phyloP scores from a whole-genome alignment of 352 stramenopile species.

The Globisporangium apiculatum region DNA sequence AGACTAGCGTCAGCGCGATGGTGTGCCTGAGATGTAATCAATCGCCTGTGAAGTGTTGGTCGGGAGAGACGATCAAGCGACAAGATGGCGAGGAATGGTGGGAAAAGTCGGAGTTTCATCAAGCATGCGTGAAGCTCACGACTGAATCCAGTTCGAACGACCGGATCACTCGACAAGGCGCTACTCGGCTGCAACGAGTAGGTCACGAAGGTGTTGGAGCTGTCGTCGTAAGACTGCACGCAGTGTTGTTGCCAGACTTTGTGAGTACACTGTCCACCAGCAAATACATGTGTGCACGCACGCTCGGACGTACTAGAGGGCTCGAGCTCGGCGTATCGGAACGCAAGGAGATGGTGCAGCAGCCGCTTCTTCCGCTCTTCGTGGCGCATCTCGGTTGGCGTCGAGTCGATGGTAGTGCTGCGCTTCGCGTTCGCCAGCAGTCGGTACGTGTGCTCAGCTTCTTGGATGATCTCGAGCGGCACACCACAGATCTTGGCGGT shows the following conservation, averaged over 20 bases:
- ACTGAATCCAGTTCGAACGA: too few species aligned
- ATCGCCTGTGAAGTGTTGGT: too few species aligned
- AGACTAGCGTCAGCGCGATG: conserved; percentile 13
- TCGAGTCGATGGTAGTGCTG: conserved; percentile 8
- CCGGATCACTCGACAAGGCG: too few species aligned
- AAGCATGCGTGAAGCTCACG: too few species aligned
- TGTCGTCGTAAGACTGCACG: conserved; percentile 44
- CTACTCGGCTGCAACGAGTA: conserved; percentile 29
- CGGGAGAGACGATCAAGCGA: too few species aligned
- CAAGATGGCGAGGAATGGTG: too few species aligned
- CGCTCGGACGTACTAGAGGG: conserved; percentile 26
- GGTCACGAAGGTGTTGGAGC: conserved; percentile 58
- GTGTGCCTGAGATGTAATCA: too few species aligned
- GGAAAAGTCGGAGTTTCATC: too few species aligned
- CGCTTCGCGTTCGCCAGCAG: conserved; percentile 19
- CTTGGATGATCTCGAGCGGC: conserved; percentile 46
- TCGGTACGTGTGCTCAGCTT: conserved; percentile 42
- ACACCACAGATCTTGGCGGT: conserved; percentile 71
- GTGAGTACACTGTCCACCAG: too few species aligned
- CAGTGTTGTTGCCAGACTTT: too few species aligned
- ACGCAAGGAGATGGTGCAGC: conserved; percentile 67
- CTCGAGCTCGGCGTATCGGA: conserved; percentile 55
- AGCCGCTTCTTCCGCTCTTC: conserved; percentile 37
- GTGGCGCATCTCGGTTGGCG: conserved; percentile 8
- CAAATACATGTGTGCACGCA: not conserved